A percentile compares a stretch with the other conserved stretches of the same genome.
These are phyloP conservation scores for Xylariaceae sp. DNA, from an alignment of 2,329 filamentous ascomycete species.

Conservation along the genomic window DNA sequence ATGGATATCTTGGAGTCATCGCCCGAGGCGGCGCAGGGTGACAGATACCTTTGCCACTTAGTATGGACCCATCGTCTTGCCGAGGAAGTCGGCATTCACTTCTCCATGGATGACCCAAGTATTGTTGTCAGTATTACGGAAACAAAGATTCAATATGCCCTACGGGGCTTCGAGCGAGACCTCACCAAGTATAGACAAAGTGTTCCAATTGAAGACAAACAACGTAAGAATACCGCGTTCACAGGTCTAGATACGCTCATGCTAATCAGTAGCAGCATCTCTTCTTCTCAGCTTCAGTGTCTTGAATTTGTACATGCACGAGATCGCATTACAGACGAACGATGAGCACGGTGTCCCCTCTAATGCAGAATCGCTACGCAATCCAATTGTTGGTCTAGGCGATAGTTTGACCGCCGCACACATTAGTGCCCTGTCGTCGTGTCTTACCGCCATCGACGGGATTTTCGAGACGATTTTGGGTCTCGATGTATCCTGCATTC, in stretches of 20 bases:
- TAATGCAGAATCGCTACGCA: slow-evolving; percentile 43
- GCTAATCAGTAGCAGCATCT: slow-evolving; percentile 43
- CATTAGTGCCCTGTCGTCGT: slow-evolving; percentile 63
- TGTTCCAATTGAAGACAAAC: slow-evolving; percentile 50
- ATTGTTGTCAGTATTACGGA: slow-evolving; percentile 55
- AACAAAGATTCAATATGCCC: slow-evolving; percentile 57
- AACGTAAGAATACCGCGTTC: slow-evolving; percentile 45
- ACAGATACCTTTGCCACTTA: slow-evolving; percentile 55
- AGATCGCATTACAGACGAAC: slow-evolving; percentile 62
- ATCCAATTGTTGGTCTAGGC: slow-evolving; percentile 40
- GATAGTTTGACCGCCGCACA: slow-evolving; percentile 51
- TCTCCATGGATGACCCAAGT: slow-evolving; percentile 61
- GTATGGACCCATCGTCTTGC: slow-evolving; percentile 59
- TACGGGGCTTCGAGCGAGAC: slow-evolving; percentile 62
- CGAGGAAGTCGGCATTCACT: slow-evolving; percentile 64
- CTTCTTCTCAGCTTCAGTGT: slow-evolving; percentile 61
- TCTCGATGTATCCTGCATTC: slow-evolving; percentile 56
- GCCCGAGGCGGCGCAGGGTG: slow-evolving; percentile 52
- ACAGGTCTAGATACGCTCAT: slow-evolving; percentile 15
- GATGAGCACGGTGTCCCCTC: slow-evolving; percentile 44
- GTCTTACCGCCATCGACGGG: slow-evolving; percentile 61
- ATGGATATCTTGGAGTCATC: slow-evolving; percentile 52
- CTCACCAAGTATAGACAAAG: slow-evolving; percentile 55
- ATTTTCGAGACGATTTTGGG: slow-evolving; percentile 62
- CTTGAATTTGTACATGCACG: slow-evolving; percentile 69